Evolutionary conservation across 257 asterid species (phyloP).

Genomic region (Dorcoceras hygrometricum): DNA sequence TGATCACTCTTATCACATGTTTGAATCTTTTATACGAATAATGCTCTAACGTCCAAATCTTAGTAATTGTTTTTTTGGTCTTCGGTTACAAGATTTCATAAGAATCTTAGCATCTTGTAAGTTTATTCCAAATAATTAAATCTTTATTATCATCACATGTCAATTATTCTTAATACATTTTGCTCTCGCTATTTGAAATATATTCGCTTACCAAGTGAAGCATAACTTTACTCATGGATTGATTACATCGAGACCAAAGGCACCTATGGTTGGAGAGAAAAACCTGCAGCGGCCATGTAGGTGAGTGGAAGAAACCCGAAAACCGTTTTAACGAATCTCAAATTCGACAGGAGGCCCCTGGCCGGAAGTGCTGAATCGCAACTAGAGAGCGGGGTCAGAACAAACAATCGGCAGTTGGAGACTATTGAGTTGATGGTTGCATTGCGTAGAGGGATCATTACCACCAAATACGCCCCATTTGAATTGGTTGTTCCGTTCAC

Average conservation of each 20-base stretch:
- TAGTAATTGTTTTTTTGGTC: no score
- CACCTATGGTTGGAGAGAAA: slow-evolving; percentile 5
- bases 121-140: no score
- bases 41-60: no score
- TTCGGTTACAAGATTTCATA: no score
- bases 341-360: slow-evolving; percentile 24
- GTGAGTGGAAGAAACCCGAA: slow-evolving; percentile 1
- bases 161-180: no score
- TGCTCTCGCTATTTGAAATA: no score
- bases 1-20: no score
- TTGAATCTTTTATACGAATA: no score
- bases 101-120: no score
- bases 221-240: background rate
- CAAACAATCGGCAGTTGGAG: slow-evolving; percentile 24
- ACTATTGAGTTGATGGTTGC: slow-evolving; percentile 21
- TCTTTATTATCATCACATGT: no score
- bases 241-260: background rate
- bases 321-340: slow-evolving; percentile 20
- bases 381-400: slow-evolving; percentile 26
- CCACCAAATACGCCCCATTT: slow-evolving; percentile 17
- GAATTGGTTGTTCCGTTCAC: slow-evolving; percentile 13
- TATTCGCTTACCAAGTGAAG: no score
- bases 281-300: slow-evolving; percentile 17
- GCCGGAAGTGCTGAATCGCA: slow-evolving; percentile 23
- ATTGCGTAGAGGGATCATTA: slow-evolving; percentile 21